phyloP scores from a whole-genome alignment of 306 rosid species.

The Albizia julibrissin region DNA sequence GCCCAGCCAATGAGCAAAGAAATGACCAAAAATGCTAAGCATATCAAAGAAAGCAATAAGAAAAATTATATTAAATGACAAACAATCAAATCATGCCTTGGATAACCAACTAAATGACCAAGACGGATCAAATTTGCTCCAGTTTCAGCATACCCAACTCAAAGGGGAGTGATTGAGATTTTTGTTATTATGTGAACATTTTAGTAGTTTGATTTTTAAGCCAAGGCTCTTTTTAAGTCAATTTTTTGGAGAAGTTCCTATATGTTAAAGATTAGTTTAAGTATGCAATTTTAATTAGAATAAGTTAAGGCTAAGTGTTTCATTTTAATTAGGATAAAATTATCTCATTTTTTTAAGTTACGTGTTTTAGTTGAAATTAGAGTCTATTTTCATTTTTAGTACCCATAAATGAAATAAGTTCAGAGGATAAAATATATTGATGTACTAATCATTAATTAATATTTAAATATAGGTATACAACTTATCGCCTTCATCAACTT shows the following conservation, averaged over 20 bases:
- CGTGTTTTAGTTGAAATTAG: neutral
- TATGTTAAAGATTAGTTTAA: neutral
- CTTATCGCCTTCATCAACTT: neutral
- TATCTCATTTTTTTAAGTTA: neutral
- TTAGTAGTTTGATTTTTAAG: neutral
- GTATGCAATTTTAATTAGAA: neutral
- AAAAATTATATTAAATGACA: neutral
- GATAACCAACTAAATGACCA: neutral
- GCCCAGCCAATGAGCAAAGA: neutral
- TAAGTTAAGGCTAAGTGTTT: neutral
- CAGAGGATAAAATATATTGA: neutral
- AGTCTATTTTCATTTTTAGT: neutral
- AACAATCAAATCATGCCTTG: neutral
- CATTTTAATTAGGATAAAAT: neutral
- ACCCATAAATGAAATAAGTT: neutral
- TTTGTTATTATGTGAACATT: neutral
- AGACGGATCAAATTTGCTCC: neutral
- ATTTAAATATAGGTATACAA: slow-evolving; percentile 7
- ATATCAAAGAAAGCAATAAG: neutral
- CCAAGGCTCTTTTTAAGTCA: neutral
- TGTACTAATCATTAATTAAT: neutral
- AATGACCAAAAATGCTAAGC: neutral
- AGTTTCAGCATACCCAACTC: neutral
- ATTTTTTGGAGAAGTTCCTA: neutral
- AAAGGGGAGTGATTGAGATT: neutral